Base-by-base conservation (phyloP, 176 grass and related monocot genomes). In the Saccharum spontaneum region DNA sequence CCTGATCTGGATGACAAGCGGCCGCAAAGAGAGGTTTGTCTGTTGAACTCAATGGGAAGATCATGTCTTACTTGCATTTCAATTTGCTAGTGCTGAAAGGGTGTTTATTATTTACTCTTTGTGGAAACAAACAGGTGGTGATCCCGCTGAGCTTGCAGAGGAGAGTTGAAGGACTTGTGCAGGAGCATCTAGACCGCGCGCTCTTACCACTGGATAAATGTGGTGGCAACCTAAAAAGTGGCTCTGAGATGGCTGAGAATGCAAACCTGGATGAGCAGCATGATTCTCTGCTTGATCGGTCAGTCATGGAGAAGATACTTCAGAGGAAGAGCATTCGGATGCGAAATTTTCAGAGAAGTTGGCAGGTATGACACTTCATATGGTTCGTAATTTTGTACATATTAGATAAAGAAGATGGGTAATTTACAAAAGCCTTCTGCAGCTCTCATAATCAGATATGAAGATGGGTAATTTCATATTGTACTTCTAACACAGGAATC, bases 241-340 rank as follows among this genome's bases (percentile, higher is more conserved):
- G 24, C 50, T 64, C 85, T 22, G 84, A 67, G 57, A 72, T 71
- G 31, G 60, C 36, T 60, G 82, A 93, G 34, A 85, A 68, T 54
- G 78, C 83, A 15, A 85, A 67, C 23, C 80, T 79, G n/a, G 87
- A 92, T 50, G 89, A 89, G 80, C 89, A 88, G 45, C 96, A 90
- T 79, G 93, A 88, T 81, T 81, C 89, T 85, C 75, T 91, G 55
- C 86, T 94, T 55, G 96, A 98, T 82, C 44, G 83, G 14, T 90
- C 86, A 20, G 85, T 98, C 28, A 95, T 98, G 96, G 96, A 98
- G 83, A 98, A 95, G 79, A 87, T 98, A 82, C 93, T 98, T 81
- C 89, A 94, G 52, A 93, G 93, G 89, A 98, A 98, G 86, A 94
- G 96, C 73, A 87, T 84, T 48, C 83, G 96, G 9, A 93, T 98